phyloP scores from a whole-genome alignment of 1,139 yeast genomes.

The Kazachstania sp. region DNA sequence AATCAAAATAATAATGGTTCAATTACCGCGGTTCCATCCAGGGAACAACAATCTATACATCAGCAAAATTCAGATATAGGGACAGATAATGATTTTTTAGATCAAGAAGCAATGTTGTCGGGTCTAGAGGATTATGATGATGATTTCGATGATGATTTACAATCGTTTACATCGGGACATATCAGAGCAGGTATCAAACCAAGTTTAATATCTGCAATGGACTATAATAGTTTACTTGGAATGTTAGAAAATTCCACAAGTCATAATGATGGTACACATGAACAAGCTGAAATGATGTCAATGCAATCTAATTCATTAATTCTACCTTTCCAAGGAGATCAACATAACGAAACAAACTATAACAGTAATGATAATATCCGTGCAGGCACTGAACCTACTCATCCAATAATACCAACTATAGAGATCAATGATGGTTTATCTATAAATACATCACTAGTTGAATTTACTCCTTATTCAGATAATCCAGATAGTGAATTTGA shows the following conservation, averaged over 20 bases:
- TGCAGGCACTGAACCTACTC: background rate
- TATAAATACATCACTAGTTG: constrained; percentile 18
- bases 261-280: background rate
- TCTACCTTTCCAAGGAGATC: background rate
- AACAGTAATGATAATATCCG: too few species aligned
- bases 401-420: background rate
- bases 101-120: background rate
- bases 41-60: background rate
- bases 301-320: constrained; percentile 1
- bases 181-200: constrained; percentile 20
- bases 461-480: constrained; percentile 22
- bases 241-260: constrained; percentile 20
- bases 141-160: constrained; percentile 4
- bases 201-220: constrained; percentile 28
- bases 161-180: constrained; percentile 1
- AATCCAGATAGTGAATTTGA: constrained; percentile 11
- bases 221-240: constrained; percentile 20
- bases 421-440: background rate
- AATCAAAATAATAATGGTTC: background rate
- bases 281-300: constrained; percentile 3
- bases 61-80: background rate
- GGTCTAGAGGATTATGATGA: background rate
- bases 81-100: background rate
- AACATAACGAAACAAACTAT: background rate
- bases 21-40: background rate